Base-by-base conservation (phyloP, 495 filamentous ascomycete species). In the Talaromyces adpressus region DNA sequence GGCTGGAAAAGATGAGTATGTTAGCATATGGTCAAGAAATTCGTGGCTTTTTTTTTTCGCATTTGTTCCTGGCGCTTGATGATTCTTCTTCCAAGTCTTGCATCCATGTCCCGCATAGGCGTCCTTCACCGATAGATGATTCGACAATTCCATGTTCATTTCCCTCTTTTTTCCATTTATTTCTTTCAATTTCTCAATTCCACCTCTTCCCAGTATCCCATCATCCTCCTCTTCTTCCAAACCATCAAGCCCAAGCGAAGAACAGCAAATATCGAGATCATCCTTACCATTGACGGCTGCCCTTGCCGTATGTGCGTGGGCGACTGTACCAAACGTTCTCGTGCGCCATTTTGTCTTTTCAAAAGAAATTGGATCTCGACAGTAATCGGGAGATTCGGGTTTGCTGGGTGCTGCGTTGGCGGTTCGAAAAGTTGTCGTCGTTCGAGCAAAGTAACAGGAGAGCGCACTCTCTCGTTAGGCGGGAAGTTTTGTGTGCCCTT, bases 261-360 rank as follows among this genome's bases (percentile, higher is more conserved):
- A 36, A 32, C 30, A 30, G 29, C 14, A 25, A 36, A 52, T 18
- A 32, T 3, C 18, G 18, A 62, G 30, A 36, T 23, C 73, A 67
- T 32, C 75, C 87, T 69, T 89, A 97, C 93, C 93, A 98, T 69
- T 78, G 71, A 71, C 93, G 89, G 75, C 91, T 81, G 73, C 93
- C 93, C 87, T 97, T 97, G 84, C 93, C 93, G 84, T 72, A 80
- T 71, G 75, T 80, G 66, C 93, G 90, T 69, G 94, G 94, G 76
- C 94, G 92, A 77, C 91, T 96, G 89, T 93, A 95, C 94, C 94
- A 98, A 82, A 98, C 92, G 69, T 89, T 91, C 84, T 97, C 94
- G 92, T 98, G 92, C 86, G 93, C 93, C 93, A 96, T 96, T 73
- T 91, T 85, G 77, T 32, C 52, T 23, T 56, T 23, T 56, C 22